Base-by-base conservation (phyloP, 345 rosid genomes). In the Alliaria petiolata region DNA sequence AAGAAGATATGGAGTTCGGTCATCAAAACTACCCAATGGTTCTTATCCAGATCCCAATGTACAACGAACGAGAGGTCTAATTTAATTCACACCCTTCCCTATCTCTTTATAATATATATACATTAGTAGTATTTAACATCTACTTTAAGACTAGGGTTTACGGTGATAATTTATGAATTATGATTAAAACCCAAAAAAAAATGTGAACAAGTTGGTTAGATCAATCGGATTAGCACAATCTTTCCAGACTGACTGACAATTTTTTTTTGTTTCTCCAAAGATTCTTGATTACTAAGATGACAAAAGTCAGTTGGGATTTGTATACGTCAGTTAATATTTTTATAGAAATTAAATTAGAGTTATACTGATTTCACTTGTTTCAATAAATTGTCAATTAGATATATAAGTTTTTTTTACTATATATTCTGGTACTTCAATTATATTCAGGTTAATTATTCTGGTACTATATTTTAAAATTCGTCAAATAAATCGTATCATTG, bases 1-100 rank as follows among this genome's bases (percentile, higher is more conserved):
- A 78, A 19, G 83, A 83, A 19, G 87, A 85, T 44, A 26, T 67
- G 42, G 87, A 85, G 76, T 46, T 73, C 46, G 89, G 83, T 3
- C 67, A 71, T 20, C 64, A 83, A 5, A 35, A 36, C 13, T 56
- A 65, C 35, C 77, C 77, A 15, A 66, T 73, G 72, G 66, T 69
- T 8, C 73, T 69, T 45, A 30, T 69, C 26, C 73, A 69, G 22
- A 57, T 69, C 36, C 73, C 72, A 45, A 70, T 70, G 74, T 70
- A 70, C 66, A 70, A 70, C 58, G 74, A 70, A 58, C 47, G 58
- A 69, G 78, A 46, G 57, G 53, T 65, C 15, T 14, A 3, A 40
- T 2, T 31, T 42, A 8, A 57, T 42, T 17, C 16, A 55, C 7
- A 11, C 16, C 3, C 39, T 9, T 16, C 5, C n/a, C 8, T 47